These are phyloP conservation scores for Fusarium algeriense DNA, from an alignment of 2,329 filamentous ascomycete genomes.

Conservation along the genomic window DNA sequence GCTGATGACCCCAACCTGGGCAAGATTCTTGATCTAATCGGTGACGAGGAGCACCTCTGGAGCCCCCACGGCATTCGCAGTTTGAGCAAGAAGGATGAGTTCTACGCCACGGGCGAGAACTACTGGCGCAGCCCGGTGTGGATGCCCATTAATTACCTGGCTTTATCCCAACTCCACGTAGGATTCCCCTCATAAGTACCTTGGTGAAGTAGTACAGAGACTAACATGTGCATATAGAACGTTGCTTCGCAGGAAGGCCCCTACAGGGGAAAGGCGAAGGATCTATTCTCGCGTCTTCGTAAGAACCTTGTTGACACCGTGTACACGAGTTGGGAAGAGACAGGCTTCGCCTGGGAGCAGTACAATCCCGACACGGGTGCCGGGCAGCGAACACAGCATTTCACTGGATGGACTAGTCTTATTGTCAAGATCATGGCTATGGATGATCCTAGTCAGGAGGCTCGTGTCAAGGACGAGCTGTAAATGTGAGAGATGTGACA, in stretches of 20 bases:
- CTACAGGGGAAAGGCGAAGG: constrained; percentile 74
- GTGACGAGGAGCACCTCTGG: constrained; percentile 88
- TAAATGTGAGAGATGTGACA: constrained; percentile 45
- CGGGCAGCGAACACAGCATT: constrained; percentile 97
- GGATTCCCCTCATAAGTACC: constrained; percentile 53
- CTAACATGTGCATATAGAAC: constrained; percentile 60
- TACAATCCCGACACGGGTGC: constrained; percentile 93
- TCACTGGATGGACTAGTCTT: constrained; percentile 98
- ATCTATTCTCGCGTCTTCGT: constrained; percentile 81
- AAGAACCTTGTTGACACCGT: constrained; percentile 90
- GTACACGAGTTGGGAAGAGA: constrained; percentile 87
- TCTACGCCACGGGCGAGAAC: constrained; percentile 93
- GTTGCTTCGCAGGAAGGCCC: constrained; percentile 76
- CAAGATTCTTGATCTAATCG: constrained; percentile 80
- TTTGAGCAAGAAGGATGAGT: constrained; percentile 82
- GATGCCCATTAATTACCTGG: constrained; percentile 96
- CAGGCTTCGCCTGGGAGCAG: constrained; percentile 98
- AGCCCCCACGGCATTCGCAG: constrained; percentile 89
- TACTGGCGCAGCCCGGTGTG: constrained; percentile 97
- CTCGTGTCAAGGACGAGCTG: constrained; percentile 61
- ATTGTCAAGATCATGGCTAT: constrained; percentile 98
- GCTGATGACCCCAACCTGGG: constrained; percentile 80
- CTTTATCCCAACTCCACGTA: constrained; percentile 81
- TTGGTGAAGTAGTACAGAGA: constrained; percentile 1
- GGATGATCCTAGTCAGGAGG: constrained; percentile 71